Base-by-base conservation (phyloP, 1,284 basidiomycete species). In the Schizopora paradoxa region DNA sequence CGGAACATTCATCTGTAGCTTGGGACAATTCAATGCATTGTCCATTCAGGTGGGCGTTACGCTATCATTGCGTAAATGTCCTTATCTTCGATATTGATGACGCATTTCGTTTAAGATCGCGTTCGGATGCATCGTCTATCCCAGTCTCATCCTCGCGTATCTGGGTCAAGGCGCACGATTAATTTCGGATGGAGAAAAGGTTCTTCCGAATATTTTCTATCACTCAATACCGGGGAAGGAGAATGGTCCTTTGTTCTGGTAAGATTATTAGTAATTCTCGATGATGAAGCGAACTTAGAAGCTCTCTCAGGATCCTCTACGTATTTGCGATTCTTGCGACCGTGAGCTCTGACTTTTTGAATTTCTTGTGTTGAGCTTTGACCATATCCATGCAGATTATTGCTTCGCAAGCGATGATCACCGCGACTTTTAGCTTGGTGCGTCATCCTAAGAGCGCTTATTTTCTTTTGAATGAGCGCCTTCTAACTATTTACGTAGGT, bases 151-250 rank as follows among this genome's bases (percentile, higher is more conserved):
- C 1, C 63, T 85, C 0, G 77, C 78, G 3, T 84, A 84, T 54
- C 72, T 84, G 19, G 83, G 82, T 1, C 82, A 86, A 63, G 82
- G 82, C 10, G 77, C 82, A 10, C 66, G 71, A 3, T 61, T 86
- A 22, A 75, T 84, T 42, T 49, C 54, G 1, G 68, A 77, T 45
- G 73, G 74, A 4, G 68, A 71, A 7, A 51, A 42, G 0, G 72
- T 82, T 7, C 54, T 84, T 3, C 21, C 52, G 0, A 80, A 81
- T 50, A 61, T 83, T 1, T 85, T 86, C 58, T 85, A 83, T 58
- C 63, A 66, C 4, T 72, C 75, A 2, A 83, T 85, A 34, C 82
- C 82, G 0, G 82, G 81, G 1, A 59, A 62, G 0, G 45, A 49
- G 1, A 72, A 73, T 49, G 77, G 79, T 0, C 62, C 66, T 0